A percentile compares a stretch with the other conserved stretches of the same genome.
These are phyloP conservation scores for Silene vulgaris DNA, from an alignment of 179 eudicot genomes.

Conservation along the genomic window DNA sequence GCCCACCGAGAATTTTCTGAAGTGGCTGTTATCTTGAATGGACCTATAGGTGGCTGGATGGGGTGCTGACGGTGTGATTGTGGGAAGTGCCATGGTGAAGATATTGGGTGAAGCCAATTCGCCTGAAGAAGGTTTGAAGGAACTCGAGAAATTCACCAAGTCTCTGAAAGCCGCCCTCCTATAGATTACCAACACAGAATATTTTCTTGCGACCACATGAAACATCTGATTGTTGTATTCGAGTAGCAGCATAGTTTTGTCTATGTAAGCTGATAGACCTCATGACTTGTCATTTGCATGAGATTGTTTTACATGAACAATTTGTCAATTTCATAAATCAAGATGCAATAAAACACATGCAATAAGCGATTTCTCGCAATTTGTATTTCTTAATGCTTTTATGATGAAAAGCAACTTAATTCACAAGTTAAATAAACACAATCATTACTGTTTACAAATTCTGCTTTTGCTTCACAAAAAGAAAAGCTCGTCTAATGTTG, in stretches of 20 bases:
- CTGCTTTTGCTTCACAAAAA: constrained; percentile 9
- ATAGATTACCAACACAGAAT: neutral
- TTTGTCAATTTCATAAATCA: no score
- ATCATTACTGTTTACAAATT: neutral
- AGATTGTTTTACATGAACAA: no score
- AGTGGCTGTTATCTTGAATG: neutral
- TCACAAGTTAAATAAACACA: no score
- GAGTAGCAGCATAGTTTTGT: neutral
- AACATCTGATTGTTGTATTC: neutral
- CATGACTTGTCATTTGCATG: neutral
- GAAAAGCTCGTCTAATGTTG: neutral
- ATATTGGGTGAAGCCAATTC: constrained; percentile 70
- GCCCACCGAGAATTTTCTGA: neutral
- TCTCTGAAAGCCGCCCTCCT: constrained; percentile 57
- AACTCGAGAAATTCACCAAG: constrained; percentile 54
- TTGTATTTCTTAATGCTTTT: neutral
- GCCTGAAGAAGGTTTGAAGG: constrained; percentile 79
- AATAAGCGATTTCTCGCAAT: neutral
- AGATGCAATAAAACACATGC: neutral
- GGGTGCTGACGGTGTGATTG: constrained; percentile 99
- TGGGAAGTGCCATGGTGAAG: constrained; percentile 86
- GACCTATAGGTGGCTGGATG: constrained; percentile 60
- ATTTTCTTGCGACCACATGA: neutral
- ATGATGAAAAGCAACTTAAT: no score
- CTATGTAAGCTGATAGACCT: neutral